Evolutionary conservation across 208 protist genomes (phyloP), one percentile per base, ranked within the genome.

Genomic region (Acanthamoeba rhysodes): DNA sequence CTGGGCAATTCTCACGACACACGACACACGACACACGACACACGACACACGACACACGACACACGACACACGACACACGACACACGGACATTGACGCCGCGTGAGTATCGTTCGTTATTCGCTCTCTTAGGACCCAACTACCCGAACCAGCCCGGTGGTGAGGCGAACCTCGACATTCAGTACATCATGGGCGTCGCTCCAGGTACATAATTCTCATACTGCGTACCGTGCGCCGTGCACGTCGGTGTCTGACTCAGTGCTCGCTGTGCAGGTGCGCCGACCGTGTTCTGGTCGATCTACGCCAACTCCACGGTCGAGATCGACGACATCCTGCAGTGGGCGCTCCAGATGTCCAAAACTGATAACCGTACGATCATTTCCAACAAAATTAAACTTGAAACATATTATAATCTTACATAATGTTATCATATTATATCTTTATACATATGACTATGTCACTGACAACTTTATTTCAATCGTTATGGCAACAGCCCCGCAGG

Each of bases 151-250:
- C 84, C 94, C 45, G 94, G 94, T 82, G 74, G 74, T 12, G 94
- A 95, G 91, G 80, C 96, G 8, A 94, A 74, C 24, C 53, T 96
- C 2, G 96, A 96, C 53, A 96, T 96, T 16, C 64, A 96, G 90
- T 96, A 95, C 45, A 95, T 95, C 70, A 95, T 95, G 82, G 96
- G 94, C 9, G 72, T 96, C 29, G 96, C 96, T 66, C 95, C 95
- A 12, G 80, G 94, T 62, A 59, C 34, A 6, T 66, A 66, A n/a
- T n/a, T n/a, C n/a, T n/a, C n/a, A n/a, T n/a, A n/a, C n/a, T n/a
- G n/a, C n/a, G n/a, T n/a, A n/a, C n/a, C n/a, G n/a, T n/a, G n/a
- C n/a, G n/a, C n/a, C n/a, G n/a, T n/a, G n/a, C n/a, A n/a, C n/a
- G n/a, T n/a, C n/a, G n/a, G n/a, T n/a, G n/a, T n/a, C n/a, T n/a